Base-by-base conservation (phyloP, 495 filamentous ascomycete genomes). In the Penicillium paradoxum region DNA sequence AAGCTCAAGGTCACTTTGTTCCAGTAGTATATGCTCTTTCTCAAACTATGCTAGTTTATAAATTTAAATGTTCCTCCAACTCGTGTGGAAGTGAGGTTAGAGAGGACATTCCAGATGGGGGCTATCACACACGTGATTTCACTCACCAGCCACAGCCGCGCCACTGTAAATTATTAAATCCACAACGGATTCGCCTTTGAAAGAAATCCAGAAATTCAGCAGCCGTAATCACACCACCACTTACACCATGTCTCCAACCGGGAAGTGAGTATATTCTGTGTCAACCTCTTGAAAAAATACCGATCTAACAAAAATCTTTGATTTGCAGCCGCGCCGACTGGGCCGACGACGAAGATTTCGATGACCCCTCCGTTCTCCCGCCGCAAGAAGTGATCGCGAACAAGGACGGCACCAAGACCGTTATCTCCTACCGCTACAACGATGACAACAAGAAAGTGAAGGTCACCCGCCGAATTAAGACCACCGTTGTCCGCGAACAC, bases 361-460 rank as follows among this genome's bases (percentile, higher is more conserved):
- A 97, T 73, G 79, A 86, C 69, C 73, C 83, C 65, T 79, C 79
- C 64, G 83, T 84, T 27, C 87, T 97, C 57, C 93, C 95, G 46
- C 80, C 88, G 42, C 86, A 86, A 51, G 84, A 91, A 72, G 85
- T 92, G 54, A 91, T 86, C 67, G 84, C 83, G 57, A 97, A 97
- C 85, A 91, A 96, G 76, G 93, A 98, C 68, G 93, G 95, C 62
- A 96, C 90, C 67, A 95, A 96, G 72, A 97, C 95, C 33, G 87
- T 92, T 60, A 83, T 93, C 58, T 89, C 88, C 53, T 95, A 90
- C 81, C 82, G 85, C 42, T 84, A 89, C 78, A 91, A 93, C 77
- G 93, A 97, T 57, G 82, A 91, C 43, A 87, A 88, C 70, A 91
- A 96, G 74, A 93, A 93, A 68, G 88, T 97, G 58, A 96, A 96